Evolutionary conservation across 176 grass and related monocot genomes (phyloP), one percentile per base, ranked within the genome.

Genomic region (Coix lacrymajobi): DNA sequence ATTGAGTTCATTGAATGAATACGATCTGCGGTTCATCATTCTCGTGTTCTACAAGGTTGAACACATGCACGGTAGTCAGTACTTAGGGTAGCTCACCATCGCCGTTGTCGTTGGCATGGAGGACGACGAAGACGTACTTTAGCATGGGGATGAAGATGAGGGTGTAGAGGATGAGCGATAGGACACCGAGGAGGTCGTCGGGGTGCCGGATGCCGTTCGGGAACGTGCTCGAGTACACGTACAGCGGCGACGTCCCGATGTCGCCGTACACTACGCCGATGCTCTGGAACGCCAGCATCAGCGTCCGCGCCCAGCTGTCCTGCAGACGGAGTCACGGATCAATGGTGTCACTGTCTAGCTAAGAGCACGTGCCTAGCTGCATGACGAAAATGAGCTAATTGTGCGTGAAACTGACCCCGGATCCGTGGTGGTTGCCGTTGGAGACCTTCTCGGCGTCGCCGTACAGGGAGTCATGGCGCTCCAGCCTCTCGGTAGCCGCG

Each of bases 221-320:
- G 74, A 94, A 94, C 24, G 89, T 87, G 79, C 87, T 87, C 43
- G 84, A 52, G 78, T 79, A 89, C 64, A 94, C 92, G 81, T 94
- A 94, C 25, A 94, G 87, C 67, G 92, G 92, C 64, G 92, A 91
- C 62, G 92, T 94, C 36, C 92, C 92, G 56, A 94, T 80, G 78
- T 94, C 92, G 36, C 92, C 89, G 62, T 94, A 94, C 45, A 94
- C 89, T 2, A 94, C 36, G 11, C 92, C 89, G 54, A 94, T 82
- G 81, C 88, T 89, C 84, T 94, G 92, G 77, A 94, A 94, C 32
- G 92, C 87, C 77, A 94, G 89, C 17, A 46, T 78, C 87, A 89
- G 56, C 46, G 88, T 90, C 52, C 36, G 29, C 26, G 41, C 33
- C 88, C 88, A 90, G 85, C 77, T 79, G 36, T 64, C 88, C 88